Base-by-base conservation (phyloP, 371 early-diverging fungal species). In the Chytridium lagenaria region DNA sequence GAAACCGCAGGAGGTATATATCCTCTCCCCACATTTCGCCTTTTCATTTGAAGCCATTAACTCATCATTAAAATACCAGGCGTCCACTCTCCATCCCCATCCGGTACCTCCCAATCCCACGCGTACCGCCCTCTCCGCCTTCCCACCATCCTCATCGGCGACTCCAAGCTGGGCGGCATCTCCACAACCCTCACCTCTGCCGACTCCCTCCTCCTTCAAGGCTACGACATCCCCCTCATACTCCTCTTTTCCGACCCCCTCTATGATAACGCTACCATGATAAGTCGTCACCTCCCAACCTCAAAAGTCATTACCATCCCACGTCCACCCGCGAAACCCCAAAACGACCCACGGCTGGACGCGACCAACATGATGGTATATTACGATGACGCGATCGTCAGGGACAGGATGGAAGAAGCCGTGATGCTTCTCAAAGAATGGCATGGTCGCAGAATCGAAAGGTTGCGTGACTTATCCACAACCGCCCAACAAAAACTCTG, bases 11-110 rank as follows among this genome's bases (percentile, higher is more conserved):
- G 80, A 50, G 80, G 93, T 78, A 81, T 33, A 22, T 65, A 0
- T 50, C 10, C 19, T 71, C 23, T 70, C 15, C 44, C 7, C 19
- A 12, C 44, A 44, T 19, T 44, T 44, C 7, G 31, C 71, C 19
- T 28, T 51, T 5, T 37, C n/a, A n/a, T n/a, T n/a, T n/a, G n/a
- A n/a, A n/a, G n/a, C n/a, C n/a, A n/a, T n/a, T n/a, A n/a, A n/a
- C n/a, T n/a, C n/a, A n/a, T n/a, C n/a, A n/a, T n/a, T n/a, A n/a
- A n/a, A n/a, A n/a, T n/a, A n/a, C 31, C 30, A 88, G 90, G 90
- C 49, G 92, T 94, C 34, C 85, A 90, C 70, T 90, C 90, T 71
- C 94, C 94, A 10, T 85, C 90, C 36, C 90, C 90, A 87, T 92
- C 92, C 55, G 92, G 93, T 19, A 87, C 88, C 34, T 80, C 91